These are phyloP conservation scores for Wickerhamomyces bovis DNA, from an alignment of 805 yeast genomes.

Conservation along the genomic window DNA sequence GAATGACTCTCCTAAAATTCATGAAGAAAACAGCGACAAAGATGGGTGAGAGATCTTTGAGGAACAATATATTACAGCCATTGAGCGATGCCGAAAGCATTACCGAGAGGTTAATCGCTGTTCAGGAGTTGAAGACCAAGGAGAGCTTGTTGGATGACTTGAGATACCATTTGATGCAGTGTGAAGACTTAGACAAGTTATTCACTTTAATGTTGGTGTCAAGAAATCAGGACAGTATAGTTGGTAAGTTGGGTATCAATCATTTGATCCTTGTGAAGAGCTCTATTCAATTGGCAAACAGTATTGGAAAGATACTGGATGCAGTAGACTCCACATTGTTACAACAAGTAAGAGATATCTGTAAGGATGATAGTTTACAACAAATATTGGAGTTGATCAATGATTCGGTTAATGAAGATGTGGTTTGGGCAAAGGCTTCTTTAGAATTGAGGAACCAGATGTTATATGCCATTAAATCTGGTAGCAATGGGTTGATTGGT, in stretches of 20 bases:
- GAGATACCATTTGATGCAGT: constrained; percentile 18
- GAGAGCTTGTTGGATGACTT: constrained; percentile 16
- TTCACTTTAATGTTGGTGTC: constrained; percentile 31
- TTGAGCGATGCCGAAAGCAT: constrained; percentile 34
- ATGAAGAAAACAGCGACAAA: constrained; percentile 36
- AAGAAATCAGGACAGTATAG: constrained; percentile 15
- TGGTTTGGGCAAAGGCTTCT: constrained; percentile 34
- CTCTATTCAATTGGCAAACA: constrained; percentile 22
- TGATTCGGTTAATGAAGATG: constrained; percentile 35
- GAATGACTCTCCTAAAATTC: constrained; percentile 30
- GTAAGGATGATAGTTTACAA: constrained; percentile 20
- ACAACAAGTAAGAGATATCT: constrained; percentile 26
- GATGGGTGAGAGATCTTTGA: constrained; percentile 40
- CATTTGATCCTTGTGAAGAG: constrained; percentile 35
- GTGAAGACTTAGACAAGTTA: constrained; percentile 36
- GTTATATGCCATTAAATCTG: constrained; percentile 38
- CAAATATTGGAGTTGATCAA: constrained; percentile 24
- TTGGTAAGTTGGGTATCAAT: constrained; percentile 34
- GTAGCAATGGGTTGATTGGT: constrained; percentile 39
- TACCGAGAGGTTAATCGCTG: constrained; percentile 30
- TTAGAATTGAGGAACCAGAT: constrained; percentile 38
- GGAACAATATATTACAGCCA: constrained; percentile 42
- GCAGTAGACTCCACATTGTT: constrained; percentile 15
- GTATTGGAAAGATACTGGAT: constrained; percentile 14
- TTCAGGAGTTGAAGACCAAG: constrained; percentile 28